Conservation (phyloP, 495 filamentous ascomycete genomes). For the Collariella sp. region DNA sequence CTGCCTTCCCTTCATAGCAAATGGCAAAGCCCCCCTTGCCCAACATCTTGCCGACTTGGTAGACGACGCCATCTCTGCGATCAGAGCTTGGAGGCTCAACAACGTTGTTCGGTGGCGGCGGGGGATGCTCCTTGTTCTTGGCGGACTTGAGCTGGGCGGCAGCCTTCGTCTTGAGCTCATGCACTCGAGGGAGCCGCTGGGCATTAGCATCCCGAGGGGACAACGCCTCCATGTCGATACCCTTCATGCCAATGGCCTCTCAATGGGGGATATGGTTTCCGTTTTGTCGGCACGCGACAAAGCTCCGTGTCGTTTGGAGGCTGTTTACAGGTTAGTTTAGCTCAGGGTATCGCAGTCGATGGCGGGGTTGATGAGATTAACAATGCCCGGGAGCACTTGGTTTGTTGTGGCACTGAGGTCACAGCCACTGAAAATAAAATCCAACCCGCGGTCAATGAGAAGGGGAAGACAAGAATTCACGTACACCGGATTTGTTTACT, state of each 20-base stretch:
- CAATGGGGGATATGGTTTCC: neutral
- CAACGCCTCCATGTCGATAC: conserved; percentile 55
- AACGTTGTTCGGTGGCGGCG: conserved; percentile 68
- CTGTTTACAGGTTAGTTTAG: neutral
- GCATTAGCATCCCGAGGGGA: conserved; percentile 65
- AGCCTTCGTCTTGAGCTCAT: conserved; percentile 48
- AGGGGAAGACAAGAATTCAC: neutral
- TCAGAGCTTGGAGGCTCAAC: conserved; percentile 55
- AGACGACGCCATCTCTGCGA: conserved; percentile 62
- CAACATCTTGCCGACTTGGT: conserved; percentile 72
- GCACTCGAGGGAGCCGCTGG: conserved; percentile 34
- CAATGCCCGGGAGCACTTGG: too few species aligned
- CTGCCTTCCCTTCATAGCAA: conserved; percentile 68
- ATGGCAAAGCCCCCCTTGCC: conserved; percentile 95
- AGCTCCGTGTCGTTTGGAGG: neutral
- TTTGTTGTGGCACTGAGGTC: too few species aligned
- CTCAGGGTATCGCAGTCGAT: too few species aligned
- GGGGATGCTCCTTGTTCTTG: conserved; percentile 64
- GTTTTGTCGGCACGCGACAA: neutral
- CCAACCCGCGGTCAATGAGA: too few species aligned
- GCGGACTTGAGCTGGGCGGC: conserved; percentile 44
- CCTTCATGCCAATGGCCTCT: conserved; percentile 28
- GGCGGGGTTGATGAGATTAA: too few species aligned
- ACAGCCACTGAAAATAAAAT: too few species aligned
- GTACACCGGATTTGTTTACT: neutral